Percentiles rank a stretch among this genome's conserved stretches.
phyloP scores from a whole-genome alignment of 495 filamentous ascomycete species.

The Pseudomonodictys pantanalensis region DNA sequence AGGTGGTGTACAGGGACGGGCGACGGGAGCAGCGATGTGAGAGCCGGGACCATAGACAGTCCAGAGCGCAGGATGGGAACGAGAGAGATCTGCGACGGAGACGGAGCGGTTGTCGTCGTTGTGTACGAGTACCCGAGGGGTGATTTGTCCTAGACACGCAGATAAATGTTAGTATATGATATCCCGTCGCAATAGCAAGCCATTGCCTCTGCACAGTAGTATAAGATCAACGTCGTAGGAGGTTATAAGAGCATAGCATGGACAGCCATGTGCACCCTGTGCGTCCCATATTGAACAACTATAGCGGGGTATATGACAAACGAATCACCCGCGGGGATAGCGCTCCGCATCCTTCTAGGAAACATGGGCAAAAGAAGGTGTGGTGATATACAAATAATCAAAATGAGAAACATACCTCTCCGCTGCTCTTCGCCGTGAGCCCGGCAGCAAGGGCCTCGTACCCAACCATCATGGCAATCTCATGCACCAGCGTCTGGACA shows the following conservation, averaged over 20 bases:
- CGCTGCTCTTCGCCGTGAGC: slow-evolving; percentile 42
- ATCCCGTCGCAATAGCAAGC: no score
- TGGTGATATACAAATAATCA: no score
- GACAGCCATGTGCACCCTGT: slow-evolving; percentile 9
- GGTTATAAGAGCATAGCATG: not conserved
- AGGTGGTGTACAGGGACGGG: slow-evolving; percentile 88
- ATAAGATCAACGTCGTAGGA: no score
- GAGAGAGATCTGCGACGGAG: slow-evolving; percentile 60
- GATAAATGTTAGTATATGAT: not conserved
- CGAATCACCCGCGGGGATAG: not conserved
- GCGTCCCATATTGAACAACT: not conserved
- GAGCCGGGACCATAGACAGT: slow-evolving; percentile 82
- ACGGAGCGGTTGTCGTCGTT: slow-evolving; percentile 57
- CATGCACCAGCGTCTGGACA: slow-evolving; percentile 76
- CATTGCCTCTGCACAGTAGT: no score
- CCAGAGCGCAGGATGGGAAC: slow-evolving; percentile 90
- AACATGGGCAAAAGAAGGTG: not conserved
- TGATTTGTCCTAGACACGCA: slow-evolving; percentile 66
- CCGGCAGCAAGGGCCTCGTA: slow-evolving; percentile 73
- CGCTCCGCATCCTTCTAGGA: slow-evolving; percentile 2
- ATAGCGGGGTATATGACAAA: slow-evolving; percentile 12
- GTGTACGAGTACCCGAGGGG: slow-evolving; percentile 71
- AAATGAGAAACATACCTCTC: slow-evolving; percentile 36
- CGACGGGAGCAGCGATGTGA: slow-evolving; percentile 76
- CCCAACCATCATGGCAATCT: slow-evolving; percentile 78